A percentile compares a stretch with the other conserved stretches of the same genome.
Conservation (phyloP, 495 filamentous ascomycete species). For the Rusavskia elegans region DNA sequence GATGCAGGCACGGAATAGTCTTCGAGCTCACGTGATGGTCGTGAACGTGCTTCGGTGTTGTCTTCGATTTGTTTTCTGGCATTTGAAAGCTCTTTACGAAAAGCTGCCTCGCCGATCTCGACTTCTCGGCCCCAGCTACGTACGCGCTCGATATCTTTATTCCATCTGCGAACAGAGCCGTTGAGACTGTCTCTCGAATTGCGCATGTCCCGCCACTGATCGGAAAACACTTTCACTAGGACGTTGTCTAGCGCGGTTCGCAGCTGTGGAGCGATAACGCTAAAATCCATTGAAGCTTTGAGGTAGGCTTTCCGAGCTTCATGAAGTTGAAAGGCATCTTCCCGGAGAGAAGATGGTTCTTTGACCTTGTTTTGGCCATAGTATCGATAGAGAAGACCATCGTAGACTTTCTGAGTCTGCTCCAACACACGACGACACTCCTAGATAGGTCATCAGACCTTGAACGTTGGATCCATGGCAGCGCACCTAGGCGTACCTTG, state of each 20-base stretch:
- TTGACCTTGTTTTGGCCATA: conserved; percentile 77
- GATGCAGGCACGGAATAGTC: conserved; percentile 82
- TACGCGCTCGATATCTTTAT: conserved; percentile 73
- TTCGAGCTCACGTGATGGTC: conserved; percentile 81
- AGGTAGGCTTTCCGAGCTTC: conserved; percentile 86
- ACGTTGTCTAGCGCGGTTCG: conserved; percentile 67
- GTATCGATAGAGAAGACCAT: conserved; percentile 64
- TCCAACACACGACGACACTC: conserved; percentile 64
- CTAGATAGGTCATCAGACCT: conserved; percentile 24
- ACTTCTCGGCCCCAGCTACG: conserved; percentile 86
- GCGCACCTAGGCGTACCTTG: conserved; percentile 28
- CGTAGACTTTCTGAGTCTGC: conserved; percentile 66
- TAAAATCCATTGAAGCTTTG: conserved; percentile 86
- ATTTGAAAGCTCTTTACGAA: conserved; percentile 59
- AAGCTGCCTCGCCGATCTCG: conserved; percentile 65
- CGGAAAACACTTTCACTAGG: conserved; percentile 67
- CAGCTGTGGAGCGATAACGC: conserved; percentile 67
- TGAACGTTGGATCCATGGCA: conserved; percentile 15
- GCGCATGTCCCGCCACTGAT: conserved; percentile 76
- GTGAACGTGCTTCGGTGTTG: conserved; percentile 44
- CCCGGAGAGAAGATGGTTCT: conserved; percentile 74
- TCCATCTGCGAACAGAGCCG: conserved; percentile 42
- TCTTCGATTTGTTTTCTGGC: conserved; percentile 78
- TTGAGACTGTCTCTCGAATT: conserved; percentile 42
- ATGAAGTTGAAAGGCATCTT: conserved; percentile 92